phyloP scores from a whole-genome alignment of 352 stramenopile species.

The Phytophthora ramorum region DNA sequence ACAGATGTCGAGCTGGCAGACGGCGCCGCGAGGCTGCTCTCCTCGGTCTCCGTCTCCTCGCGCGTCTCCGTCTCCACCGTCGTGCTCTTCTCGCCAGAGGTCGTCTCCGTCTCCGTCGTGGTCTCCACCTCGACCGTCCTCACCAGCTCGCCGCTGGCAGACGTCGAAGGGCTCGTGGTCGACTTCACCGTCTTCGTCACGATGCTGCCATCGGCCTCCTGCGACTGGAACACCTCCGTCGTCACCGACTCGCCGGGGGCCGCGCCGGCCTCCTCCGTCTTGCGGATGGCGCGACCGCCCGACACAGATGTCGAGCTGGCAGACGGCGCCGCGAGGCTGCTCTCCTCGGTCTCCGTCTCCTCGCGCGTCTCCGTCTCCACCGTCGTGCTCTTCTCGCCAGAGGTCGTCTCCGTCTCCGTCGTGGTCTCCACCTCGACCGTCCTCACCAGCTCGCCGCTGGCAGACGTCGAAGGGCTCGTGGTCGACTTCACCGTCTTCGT shows the following conservation, averaged over 20 bases:
- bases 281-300: background rate
- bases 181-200: background rate
- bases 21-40: background rate
- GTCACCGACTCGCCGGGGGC: background rate
- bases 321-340: background rate
- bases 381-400: constrained; percentile 10
- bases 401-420: constrained; percentile 16
- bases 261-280: background rate
- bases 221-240: background rate
- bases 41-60: background rate
- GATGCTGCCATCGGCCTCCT: background rate
- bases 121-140: background rate
- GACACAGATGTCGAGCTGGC: background rate
- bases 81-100: background rate
- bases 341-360: constrained; percentile 3
- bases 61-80: background rate
- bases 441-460: constrained; percentile 13
- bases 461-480: constrained; percentile 4
- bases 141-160: background rate
- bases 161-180: background rate
- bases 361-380: constrained; percentile 13
- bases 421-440: constrained; percentile 22
- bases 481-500: constrained; percentile 19
- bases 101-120: background rate
- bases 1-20: too few relatives aligned